These are phyloP conservation scores for Trichosporon sp. DNA, from an alignment of 1,284 basidiomycete species.

Conservation along the genomic window DNA sequence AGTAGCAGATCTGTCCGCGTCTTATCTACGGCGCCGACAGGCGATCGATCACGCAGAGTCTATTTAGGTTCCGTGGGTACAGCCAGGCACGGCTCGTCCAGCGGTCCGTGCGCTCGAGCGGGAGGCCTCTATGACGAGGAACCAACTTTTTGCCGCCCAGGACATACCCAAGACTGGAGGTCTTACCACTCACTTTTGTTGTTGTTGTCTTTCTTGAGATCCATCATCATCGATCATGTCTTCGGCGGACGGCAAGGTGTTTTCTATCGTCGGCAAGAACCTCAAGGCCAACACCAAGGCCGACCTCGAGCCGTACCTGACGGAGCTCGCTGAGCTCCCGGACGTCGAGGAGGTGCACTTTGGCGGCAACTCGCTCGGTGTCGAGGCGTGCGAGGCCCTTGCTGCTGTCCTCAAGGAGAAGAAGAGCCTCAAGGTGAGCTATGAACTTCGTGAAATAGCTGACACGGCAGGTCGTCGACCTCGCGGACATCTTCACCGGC, in stretches of 20 bases:
- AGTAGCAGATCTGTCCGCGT: not conserved
- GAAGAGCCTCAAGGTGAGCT: slow-evolving; percentile 63
- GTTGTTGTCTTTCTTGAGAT: not conserved
- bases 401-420: slow-evolving; percentile 74
- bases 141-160: slow-evolving; percentile 5
- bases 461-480: slow-evolving; percentile 72
- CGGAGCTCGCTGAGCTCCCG: slow-evolving; percentile 59
- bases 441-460: not conserved
- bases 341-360: slow-evolving; percentile 82
- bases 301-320: slow-evolving; percentile 75
- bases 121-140: not conserved
- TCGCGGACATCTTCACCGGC: slow-evolving; percentile 97
- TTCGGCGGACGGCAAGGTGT: slow-evolving; percentile 41
- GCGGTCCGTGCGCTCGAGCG: not conserved
- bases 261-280: slow-evolving; percentile 66
- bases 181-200: not conserved
- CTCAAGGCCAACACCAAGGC: slow-evolving; percentile 76
- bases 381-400: slow-evolving; percentile 82
- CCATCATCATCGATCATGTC: slow-evolving; percentile 20
- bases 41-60: not conserved
- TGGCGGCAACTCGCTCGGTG: slow-evolving; percentile 93
- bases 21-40: not conserved
- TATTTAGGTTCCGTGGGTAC: not conserved
- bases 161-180: not conserved
- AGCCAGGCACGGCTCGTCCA: not conserved